Evolutionary conservation across 2,329 filamentous ascomycete species (phyloP), one percentile per base, ranked within the genome.

Genomic region (Dothideomycetes sp.): DNA sequence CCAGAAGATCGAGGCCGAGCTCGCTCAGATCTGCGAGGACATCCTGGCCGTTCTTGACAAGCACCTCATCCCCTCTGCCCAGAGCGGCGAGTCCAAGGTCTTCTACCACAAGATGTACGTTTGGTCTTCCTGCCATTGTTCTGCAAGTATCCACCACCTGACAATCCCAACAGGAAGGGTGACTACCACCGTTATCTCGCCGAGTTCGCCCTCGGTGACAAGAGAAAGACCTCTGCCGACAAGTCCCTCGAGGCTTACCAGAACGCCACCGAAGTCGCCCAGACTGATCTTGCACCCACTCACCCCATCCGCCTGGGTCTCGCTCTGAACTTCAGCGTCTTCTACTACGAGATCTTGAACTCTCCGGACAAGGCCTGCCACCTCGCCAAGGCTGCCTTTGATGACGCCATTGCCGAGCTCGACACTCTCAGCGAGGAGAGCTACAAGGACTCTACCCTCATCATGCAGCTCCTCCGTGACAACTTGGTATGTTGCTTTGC

Each of bases 261-360:
- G 72, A 77, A 78, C 61, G 85, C 86, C 58, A 93, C 85, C 60
- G 85, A 93, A 65, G 84, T 94, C 57, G 85, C 86, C 48, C 78
- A 84, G 64, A 89, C 84, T 55, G 85, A 91, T 65, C 79, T 94
- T 53, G 81, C 86, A 48, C 86, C 86, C 48, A 94, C 86, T 43
- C 86, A 94, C 75, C 86, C 86, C 60, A 94, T 93, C 68, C 85
- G 86, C 59, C 82, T 94, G 50, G 86, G 86, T 63, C 79, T 94
- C 51, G 86, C 86, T 56, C 76, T 94, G 52, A 94, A 94, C 81
- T 93, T 93, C 76, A 94, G 88, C 51, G 88, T 95, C 60, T 96
- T 95, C 77, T 96, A 96, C 81, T 98, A 98, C 68, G 85, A 98
- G 79, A 98, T 96, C 64, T 76, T 96, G 59, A 98, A 96, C 76